Percentiles rank a stretch among this genome's conserved stretches.
phyloP scores from a whole-genome alignment of 2,329 filamentous ascomycete species.

The Penicillium thymicola region DNA sequence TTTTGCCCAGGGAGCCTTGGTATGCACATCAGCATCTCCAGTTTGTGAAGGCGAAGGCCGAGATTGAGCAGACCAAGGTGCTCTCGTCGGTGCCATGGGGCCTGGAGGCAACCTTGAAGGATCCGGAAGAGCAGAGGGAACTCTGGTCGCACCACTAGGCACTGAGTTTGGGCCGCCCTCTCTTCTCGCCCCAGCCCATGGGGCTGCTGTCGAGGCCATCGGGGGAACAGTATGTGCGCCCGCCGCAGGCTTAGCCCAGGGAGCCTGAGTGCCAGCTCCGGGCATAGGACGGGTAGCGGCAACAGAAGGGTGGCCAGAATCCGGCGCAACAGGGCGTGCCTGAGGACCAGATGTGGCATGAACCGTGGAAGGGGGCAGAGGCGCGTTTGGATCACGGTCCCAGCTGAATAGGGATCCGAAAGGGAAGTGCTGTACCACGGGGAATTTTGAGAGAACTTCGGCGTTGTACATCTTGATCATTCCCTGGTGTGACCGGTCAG shows the following conservation, averaged over 20 bases:
- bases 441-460: conserved; percentile 93
- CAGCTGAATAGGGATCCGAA: conserved; percentile 79
- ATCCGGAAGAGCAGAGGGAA: conserved; percentile 20
- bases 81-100: conserved; percentile 32
- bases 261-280: conserved; percentile 32
- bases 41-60: conserved; percentile 15
- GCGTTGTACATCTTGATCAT: conserved; percentile 99
- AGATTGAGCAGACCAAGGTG: conserved; percentile 29
- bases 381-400: conserved; percentile 64
- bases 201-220: conserved; percentile 28
- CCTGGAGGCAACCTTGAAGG: conserved; percentile 30
- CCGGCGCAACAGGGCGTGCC: conserved; percentile 21
- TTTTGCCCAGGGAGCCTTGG: conserved; percentile 42
- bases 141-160: conserved; percentile 1
- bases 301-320: conserved; percentile 11
- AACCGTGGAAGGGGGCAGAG: conserved; percentile 48
- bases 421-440: conserved; percentile 93
- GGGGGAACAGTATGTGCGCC: conserved; percentile 16
- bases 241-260: conserved; percentile 31
- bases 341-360: conserved; percentile 48
- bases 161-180: conserved; percentile 6
- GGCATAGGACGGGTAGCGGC: conserved; percentile 15
- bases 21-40: conserved; percentile 23
- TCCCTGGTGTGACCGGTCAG: conserved; percentile 51
- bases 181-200: conserved; percentile 26